Evolutionary conservation across 371 early-diverging fungal species (phyloP), one percentile per base, ranked within the genome.

Genomic region (Mucor sp.): DNA sequence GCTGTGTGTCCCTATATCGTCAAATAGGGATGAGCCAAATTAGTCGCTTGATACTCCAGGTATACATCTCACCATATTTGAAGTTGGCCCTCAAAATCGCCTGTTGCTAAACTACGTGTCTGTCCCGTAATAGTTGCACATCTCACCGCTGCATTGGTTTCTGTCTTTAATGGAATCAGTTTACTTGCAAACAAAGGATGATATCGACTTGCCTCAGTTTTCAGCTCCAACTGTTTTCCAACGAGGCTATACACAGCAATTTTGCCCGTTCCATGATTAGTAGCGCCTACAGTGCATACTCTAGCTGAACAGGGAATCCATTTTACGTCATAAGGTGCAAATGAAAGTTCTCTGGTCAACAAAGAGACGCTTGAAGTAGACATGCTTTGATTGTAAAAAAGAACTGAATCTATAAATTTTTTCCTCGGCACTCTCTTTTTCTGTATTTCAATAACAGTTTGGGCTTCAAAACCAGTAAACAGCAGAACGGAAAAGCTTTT

Each of bases 221-320:
- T 67, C 5, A 90, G 65, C 25, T 74, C 79, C 9, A 85, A 58
- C 25, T 70, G 81, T 37, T 87, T 88, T 15, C 75, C 74, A 8
- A 78, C 70, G 8, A 91, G 69, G 60, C 85, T 77, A 65, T 81
- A 89, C 6, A 93, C 81, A 21, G 87, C 75, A 30, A 94, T 75
- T 32, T 81, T 84, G 21, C 93, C 93, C 12, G 88, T 83, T 1
- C 92, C 91, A 14, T 85, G 74, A 19, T 87, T 75, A 30, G 85
- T 85, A 23, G 91, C 90, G 0, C 94, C 94, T 3, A 93, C 74
- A 8, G 87, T 80, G 61, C 92, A 92, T 44, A 92, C 70, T 23
- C 87, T 78, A 12, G 91, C 86, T 1, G 93, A 90, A 30, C 70
- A 73, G 9, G 93, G 94, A 9, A 94, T 75, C 94, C 94, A 94